These are phyloP conservation scores for Colletotrichum sp. DNA, from an alignment of 2,329 filamentous ascomycete species.

Conservation along the genomic window DNA sequence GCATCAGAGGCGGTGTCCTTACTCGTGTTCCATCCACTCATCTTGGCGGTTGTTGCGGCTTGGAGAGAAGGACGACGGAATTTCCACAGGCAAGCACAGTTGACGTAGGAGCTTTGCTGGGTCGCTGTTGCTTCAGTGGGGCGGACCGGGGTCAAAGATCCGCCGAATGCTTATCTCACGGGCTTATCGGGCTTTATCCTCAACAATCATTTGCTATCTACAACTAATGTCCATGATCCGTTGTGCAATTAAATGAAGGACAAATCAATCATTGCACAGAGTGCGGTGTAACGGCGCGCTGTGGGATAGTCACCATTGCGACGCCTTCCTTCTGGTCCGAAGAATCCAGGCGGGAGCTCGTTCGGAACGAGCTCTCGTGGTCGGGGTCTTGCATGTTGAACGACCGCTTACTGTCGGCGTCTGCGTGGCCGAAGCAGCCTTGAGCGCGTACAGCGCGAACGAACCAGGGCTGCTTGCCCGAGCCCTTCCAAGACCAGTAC, in stretches of 20 bases:
- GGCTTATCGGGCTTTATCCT: neutral
- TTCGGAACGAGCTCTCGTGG: slow-evolving; percentile 16
- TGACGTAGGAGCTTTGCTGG: slow-evolving; percentile 18
- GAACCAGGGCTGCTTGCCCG: slow-evolving; percentile 52
- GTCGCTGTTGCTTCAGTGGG: neutral
- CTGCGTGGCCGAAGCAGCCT: slow-evolving; percentile 25
- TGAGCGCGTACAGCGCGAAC: slow-evolving; percentile 39
- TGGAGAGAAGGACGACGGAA: neutral
- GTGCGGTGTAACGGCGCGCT: slow-evolving; percentile 14
- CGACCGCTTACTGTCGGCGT: slow-evolving; percentile 25
- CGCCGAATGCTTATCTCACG: neutral
- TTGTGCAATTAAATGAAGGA: neutral
- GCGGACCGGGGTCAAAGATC: slow-evolving; percentile 16
- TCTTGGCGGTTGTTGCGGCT: slow-evolving; percentile 33
- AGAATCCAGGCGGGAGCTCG: slow-evolving; percentile 16
- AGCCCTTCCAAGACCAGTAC: slow-evolving; percentile 59
- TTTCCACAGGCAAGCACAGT: neutral
- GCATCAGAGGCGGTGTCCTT: slow-evolving; percentile 30
- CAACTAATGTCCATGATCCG: neutral
- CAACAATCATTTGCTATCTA: slow-evolving; percentile 5
- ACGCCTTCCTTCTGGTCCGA: slow-evolving; percentile 20
- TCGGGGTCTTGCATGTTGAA: slow-evolving; percentile 20
- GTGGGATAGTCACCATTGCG: slow-evolving; percentile 17
- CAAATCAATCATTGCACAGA: slow-evolving; percentile 5
- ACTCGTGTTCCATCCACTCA: slow-evolving; percentile 96